phyloP scores from a whole-genome alignment of 2,329 filamentous ascomycete species.

The Fusarium citri region DNA sequence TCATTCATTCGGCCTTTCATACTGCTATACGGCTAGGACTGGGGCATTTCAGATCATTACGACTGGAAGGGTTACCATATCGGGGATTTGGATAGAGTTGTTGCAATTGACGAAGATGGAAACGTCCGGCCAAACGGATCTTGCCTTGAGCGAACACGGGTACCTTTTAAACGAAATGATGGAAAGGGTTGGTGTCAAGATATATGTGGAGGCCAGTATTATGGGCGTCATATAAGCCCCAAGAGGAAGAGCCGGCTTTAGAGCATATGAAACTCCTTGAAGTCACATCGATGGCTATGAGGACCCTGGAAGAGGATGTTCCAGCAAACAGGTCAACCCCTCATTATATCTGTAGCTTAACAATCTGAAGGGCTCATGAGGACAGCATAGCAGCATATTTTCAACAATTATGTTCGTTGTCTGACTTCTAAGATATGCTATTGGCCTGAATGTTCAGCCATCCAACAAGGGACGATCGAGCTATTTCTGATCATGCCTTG shows the following conservation, averaged over 20 bases:
- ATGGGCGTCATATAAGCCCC: not conserved
- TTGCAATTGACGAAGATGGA: not conserved
- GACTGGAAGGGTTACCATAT: not conserved
- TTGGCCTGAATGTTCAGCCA: not conserved
- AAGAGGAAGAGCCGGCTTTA: not conserved
- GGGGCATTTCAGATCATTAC: not conserved
- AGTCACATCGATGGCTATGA: fast-evolving
- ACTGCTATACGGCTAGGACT: not conserved
- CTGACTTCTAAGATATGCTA: not conserved
- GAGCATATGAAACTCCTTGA: not conserved
- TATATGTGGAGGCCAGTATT: not conserved
- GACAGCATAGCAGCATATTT: not conserved
- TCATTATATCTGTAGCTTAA: not conserved
- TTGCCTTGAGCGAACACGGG: not conserved
- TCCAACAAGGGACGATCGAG: not conserved
- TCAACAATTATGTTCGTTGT: not conserved
- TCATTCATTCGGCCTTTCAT: not conserved
- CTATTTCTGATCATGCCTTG: not conserved
- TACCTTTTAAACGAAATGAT: not conserved
- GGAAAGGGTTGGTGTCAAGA: not conserved
- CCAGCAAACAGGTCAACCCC: not conserved
- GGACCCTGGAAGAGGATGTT: not conserved
- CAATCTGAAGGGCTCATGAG: not conserved
- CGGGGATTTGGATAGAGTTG: not conserved
- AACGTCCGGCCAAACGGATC: not conserved